Conservation (phyloP, 2,329 filamentous ascomycete species). For the Plenodomus lindquistii region DNA sequence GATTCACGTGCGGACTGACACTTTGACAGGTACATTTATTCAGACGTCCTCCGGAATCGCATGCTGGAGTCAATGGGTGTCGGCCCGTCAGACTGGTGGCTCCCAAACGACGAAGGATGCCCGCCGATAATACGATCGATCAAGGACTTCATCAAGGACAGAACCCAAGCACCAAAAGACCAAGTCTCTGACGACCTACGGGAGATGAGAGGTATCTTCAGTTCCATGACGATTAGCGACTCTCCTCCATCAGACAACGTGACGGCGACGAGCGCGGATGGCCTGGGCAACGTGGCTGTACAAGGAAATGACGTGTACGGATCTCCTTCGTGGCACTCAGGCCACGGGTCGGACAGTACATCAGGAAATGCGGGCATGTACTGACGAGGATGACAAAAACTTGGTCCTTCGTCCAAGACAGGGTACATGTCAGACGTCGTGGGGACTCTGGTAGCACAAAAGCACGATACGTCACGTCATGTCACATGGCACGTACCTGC, state of each 20-base stretch:
- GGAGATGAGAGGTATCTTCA: slow-evolving; percentile 73
- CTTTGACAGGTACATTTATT: slow-evolving; percentile 75
- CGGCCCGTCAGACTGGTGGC: slow-evolving; percentile 82
- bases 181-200: slow-evolving; percentile 65
- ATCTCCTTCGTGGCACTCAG: slow-evolving; percentile 29
- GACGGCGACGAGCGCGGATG: slow-evolving; percentile 32
- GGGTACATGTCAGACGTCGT: neutral
- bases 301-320: slow-evolving; percentile 26
- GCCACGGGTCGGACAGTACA: slow-evolving; percentile 25
- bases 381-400: slow-evolving; percentile 14
- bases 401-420: neutral
- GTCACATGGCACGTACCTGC: too few relatives aligned
- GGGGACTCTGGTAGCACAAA: neutral
- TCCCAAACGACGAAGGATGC: slow-evolving; percentile 78
- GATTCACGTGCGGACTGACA: neutral
- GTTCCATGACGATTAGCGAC: slow-evolving; percentile 43
- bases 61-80: slow-evolving; percentile 78
- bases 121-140: slow-evolving; percentile 74
- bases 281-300: slow-evolving; percentile 11
- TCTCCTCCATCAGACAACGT: slow-evolving; percentile 36
- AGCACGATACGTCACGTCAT: neutral
- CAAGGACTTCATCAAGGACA: slow-evolving; percentile 79
- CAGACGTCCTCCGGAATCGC: slow-evolving; percentile 70
- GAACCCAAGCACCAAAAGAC: slow-evolving; percentile 59
- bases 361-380: slow-evolving; percentile 20